phyloP scores from a whole-genome alignment of 768 basidiomycete genomes.

The Exidia glandulosa region DNA sequence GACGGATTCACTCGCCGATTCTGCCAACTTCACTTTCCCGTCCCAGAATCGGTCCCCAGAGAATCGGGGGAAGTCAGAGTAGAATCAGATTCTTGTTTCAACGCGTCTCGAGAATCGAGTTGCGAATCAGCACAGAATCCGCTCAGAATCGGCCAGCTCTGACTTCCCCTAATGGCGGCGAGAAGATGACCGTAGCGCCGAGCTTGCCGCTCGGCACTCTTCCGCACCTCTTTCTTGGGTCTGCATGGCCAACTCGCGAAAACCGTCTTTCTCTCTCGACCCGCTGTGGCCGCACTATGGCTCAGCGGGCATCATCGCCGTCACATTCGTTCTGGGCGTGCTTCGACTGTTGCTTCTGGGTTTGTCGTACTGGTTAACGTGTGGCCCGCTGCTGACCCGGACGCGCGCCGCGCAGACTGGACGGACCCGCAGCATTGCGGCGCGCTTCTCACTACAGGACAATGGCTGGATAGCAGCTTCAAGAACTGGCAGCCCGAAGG shows the following conservation, averaged over 20 bases:
- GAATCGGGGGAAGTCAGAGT: no score
- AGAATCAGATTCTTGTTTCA: no score
- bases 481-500: constrained; percentile 86
- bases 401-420: constrained; percentile 44
- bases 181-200: background rate
- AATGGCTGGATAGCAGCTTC: constrained; percentile 61
- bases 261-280: constrained; percentile 25
- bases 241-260: constrained; percentile 15
- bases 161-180: no score
- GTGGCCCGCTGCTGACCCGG: background rate
- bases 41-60: no score
- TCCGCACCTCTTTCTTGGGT: background rate
- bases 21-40: no score
- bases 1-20: no score
- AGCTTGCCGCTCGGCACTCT: no score
- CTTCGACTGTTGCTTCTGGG: constrained; percentile 34
- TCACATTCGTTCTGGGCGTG: constrained; percentile 34
- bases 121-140: no score
- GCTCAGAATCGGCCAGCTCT: no score
- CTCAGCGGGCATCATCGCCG: constrained; percentile 25
- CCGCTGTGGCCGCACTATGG: constrained; percentile 42
- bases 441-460: constrained; percentile 57
- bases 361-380: constrained; percentile 17
- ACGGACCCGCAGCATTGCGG: constrained; percentile 64
- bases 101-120: no score